Percentiles rank a stretch among this genome's conserved stretches.
These are phyloP conservation scores for Paraconiothyrium brasiliense DNA, from an alignment of 2,329 filamentous ascomycete species.

Conservation along the genomic window DNA sequence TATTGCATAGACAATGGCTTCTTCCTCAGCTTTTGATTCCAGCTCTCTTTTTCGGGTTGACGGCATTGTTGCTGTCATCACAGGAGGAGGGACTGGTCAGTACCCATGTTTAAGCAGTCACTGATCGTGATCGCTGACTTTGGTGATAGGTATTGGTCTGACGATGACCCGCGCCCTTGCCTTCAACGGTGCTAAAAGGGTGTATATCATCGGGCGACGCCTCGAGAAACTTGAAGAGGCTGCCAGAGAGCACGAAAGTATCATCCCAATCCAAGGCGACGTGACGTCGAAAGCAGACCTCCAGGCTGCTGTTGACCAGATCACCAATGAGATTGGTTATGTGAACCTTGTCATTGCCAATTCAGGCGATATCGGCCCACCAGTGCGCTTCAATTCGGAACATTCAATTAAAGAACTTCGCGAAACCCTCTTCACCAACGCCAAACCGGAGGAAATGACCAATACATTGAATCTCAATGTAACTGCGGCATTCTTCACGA, in stretches of 20 bases:
- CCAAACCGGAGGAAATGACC: conserved; percentile 31
- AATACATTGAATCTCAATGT: conserved; percentile 43
- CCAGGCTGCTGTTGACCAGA: conserved; percentile 22
- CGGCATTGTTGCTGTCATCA: conserved; percentile 28
- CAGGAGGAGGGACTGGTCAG: conserved; percentile 30
- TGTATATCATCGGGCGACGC: conserved; percentile 37
- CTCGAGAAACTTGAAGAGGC: conserved; percentile 28
- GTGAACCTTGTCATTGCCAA: conserved; percentile 38
- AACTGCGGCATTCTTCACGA: conserved; percentile 52
- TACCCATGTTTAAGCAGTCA: neutral
- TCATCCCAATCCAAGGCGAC: conserved; percentile 28
- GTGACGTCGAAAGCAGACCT: conserved; percentile 31
- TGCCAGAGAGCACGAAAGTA: conserved; percentile 16
- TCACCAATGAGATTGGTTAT: conserved; percentile 26
- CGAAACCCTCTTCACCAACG: conserved; percentile 12
- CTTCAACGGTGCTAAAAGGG: conserved; percentile 31
- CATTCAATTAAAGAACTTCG: conserved; percentile 5
- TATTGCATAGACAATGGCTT: neutral
- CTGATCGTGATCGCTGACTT: neutral
- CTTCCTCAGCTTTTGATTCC: conserved; percentile 4
- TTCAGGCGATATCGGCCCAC: conserved; percentile 30
- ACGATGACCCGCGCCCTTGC: conserved; percentile 35
- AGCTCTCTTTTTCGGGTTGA: conserved; percentile 25
- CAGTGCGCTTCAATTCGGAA: conserved; percentile 11
- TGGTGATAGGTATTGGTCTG: conserved; percentile 30